phyloP scores from a whole-genome alignment of 208 protist genomes.

The Novymonas esmeraldas region DNA sequence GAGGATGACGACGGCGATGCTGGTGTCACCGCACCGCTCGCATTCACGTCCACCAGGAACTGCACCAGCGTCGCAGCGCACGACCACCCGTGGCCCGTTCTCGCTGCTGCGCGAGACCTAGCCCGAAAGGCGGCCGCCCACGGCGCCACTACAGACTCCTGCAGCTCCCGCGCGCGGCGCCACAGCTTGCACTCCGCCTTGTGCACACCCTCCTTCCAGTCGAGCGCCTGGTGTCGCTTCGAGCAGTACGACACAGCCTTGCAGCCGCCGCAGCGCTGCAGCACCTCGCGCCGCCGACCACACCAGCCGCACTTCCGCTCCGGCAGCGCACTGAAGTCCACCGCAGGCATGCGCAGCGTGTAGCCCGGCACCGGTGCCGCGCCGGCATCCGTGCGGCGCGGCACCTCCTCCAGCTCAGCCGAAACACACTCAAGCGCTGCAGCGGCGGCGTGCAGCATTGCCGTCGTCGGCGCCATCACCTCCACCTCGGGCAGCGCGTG shows the following conservation, averaged over 20 bases:
- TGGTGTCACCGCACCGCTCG: constrained; percentile 7
- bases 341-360: constrained; percentile 22
- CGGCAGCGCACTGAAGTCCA: constrained; percentile 16
- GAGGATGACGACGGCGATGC: background rate
- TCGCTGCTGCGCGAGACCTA: too few relatives aligned
- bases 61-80: constrained; percentile 37
- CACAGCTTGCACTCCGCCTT: constrained; percentile 61
- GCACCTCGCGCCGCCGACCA: constrained; percentile 52
- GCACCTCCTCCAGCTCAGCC: constrained; percentile 28
- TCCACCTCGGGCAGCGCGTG: constrained; percentile 47
- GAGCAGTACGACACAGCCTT: constrained; percentile 79
- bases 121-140: constrained; percentile 1
- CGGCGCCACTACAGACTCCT: constrained; percentile 43
- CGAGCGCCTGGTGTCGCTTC: constrained; percentile 69
- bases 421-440: constrained; percentile 50
- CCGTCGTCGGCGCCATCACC: constrained; percentile 30
- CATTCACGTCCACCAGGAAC: constrained; percentile 40
- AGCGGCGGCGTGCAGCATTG: constrained; percentile 42
- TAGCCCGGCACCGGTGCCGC: constrained; percentile 17
- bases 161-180: constrained; percentile 43
- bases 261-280: constrained; percentile 75
- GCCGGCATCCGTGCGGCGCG: background rate
- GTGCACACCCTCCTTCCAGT: constrained; percentile 74
- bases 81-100: constrained; percentile 22
- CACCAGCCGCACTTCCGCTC: constrained; percentile 64